A percentile compares a stretch with the other conserved stretches of the same genome.
Evolutionary conservation across 768 basidiomycete genomes (phyloP).

Genomic region (Phallus indusiatus): DNA sequence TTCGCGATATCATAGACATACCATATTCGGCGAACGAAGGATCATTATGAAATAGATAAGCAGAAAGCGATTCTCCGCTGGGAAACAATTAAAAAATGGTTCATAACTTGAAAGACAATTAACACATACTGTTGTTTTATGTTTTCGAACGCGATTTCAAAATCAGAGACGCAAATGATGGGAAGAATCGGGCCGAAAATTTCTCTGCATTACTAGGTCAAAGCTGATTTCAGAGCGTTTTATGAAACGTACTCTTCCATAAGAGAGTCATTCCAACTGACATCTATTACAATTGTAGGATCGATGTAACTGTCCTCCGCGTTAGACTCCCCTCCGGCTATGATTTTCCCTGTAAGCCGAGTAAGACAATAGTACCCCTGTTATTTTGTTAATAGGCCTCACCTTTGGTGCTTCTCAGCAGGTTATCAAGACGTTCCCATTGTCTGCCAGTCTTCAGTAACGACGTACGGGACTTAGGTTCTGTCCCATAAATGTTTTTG

Average conservation of each 20-base stretch:
- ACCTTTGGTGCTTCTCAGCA: too few species aligned
- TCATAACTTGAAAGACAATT: too few species aligned
- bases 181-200: conserved; percentile 80
- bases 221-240: neutral
- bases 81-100: neutral
- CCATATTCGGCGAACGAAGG: neutral
- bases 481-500: conserved; percentile 45
- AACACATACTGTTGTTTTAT: neutral
- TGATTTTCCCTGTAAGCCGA: conserved; percentile 37
- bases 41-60: neutral
- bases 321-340: conserved; percentile 53
- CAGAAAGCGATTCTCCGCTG: neutral
- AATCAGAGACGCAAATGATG: conserved; percentile 53
- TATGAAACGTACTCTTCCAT: conserved; percentile 61
- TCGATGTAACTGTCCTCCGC: conserved; percentile 52
- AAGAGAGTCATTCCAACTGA: conserved; percentile 53
- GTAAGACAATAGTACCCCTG: neutral
- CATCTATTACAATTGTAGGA: conserved; percentile 61
- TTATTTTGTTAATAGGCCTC: neutral
- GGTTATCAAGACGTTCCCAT: too few species aligned
- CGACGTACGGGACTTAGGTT: conserved; percentile 33
- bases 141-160: conserved; percentile 57
- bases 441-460: conserved; percentile 38
- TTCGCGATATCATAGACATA: neutral
- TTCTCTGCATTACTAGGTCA: conserved; percentile 40